Base-by-base conservation (phyloP, 495 filamentous ascomycete species). In the Parachaetomium inaequale region DNA sequence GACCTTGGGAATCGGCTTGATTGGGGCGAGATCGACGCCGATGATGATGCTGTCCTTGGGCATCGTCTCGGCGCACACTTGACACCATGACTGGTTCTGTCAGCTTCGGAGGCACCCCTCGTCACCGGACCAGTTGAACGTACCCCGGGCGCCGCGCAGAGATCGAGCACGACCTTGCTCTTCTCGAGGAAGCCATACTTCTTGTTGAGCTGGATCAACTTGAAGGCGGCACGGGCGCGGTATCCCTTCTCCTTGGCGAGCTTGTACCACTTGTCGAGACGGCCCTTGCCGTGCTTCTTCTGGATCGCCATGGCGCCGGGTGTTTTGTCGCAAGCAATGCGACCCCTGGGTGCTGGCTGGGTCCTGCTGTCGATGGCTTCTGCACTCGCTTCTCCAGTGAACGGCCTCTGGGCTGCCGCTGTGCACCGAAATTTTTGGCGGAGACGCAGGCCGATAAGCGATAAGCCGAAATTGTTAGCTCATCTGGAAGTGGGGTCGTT, bases 241-340 rank as follows among this genome's bases (percentile, higher is more conserved):
- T 99, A 99, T 55, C 95, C 94, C 77, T 98, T 98, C 75, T 99
- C 94, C 74, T 98, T 98, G 62, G 94, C 95, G 64, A 99, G 72
- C 62, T 75, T 76, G 65, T 82, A 84, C 92, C 92, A 98, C 79
- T 98, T 97, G 81, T 98, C 94, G 62, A 98, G 85, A 83, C 94
- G 93, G 75, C 94, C 94, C 83, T 99, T 99, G 80, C 92, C 94
- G 77, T 96, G 89, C 85, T 98, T 98, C 82, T 98, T 98, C 73
- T 98, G 94, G 67, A 97, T 93, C 68, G 89, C 93, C 94, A 98
- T 98, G 67, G 40, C 66, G 67, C 56, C 66, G 69, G 38, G 45
- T 55, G 55, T 50, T 4, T 12, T 50, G 43, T 11, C 26, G 38
- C 17, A 26, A 34, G 26, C 55, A 29, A 60, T 64, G 52, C 61